Evolutionary conservation across 306 rosid species (phyloP).

Genomic region (Castanopsis chinensis): DNA sequence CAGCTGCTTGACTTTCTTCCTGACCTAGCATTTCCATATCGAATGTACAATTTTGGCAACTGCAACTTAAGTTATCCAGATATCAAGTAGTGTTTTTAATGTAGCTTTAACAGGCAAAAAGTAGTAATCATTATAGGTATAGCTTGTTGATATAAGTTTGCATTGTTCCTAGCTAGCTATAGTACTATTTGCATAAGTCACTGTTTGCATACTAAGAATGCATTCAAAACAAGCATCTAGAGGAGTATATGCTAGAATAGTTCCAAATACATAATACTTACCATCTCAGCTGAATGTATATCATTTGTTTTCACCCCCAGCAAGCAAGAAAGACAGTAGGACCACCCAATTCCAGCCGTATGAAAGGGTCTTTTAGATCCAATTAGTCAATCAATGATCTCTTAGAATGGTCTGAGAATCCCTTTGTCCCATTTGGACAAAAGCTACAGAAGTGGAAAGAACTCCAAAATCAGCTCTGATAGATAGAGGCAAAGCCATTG

Average conservation of each 20-base stretch:
- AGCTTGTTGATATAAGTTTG: background rate
- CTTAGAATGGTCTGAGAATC: slow-evolving; percentile 84
- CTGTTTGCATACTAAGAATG: background rate
- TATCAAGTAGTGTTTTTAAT: background rate
- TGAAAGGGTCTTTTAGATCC: slow-evolving; percentile 70
- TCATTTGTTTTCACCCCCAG: slow-evolving; percentile 80
- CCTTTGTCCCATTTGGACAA: slow-evolving; percentile 79
- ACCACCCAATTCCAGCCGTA: slow-evolving; percentile 73
- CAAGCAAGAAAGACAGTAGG: slow-evolving; percentile 85
- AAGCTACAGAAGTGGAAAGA: slow-evolving; percentile 80
- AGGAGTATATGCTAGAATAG: background rate
- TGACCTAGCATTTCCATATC: background rate
- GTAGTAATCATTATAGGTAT: background rate
- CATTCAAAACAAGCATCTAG: background rate
- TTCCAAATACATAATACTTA: slow-evolving; percentile 27
- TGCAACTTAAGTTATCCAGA: too few relatives aligned
- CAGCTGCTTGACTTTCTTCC: background rate
- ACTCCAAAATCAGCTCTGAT: slow-evolving; percentile 86
- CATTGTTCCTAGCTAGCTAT: background rate
- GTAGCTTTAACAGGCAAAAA: background rate
- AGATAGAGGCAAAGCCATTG: slow-evolving; percentile 89
- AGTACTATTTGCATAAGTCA: background rate
- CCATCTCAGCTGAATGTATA: slow-evolving; percentile 89
- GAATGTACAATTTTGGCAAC: too few relatives aligned
- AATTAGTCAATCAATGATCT: slow-evolving; percentile 59